phyloP scores from a whole-genome alignment of 78 protist species.

The Pelomyxa schiedti region DNA sequence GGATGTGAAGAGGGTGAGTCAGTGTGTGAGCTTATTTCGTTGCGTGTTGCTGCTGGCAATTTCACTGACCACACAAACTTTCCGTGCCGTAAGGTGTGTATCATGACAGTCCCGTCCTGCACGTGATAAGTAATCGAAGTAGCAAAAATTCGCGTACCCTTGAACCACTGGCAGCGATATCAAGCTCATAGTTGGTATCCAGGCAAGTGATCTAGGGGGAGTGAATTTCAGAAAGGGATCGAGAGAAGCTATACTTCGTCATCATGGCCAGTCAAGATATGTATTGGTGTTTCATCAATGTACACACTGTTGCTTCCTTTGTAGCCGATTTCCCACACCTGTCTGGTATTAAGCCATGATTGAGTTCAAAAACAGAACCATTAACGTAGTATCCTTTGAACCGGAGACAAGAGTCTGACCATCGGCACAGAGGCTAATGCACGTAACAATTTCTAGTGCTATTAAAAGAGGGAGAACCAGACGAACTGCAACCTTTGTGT shows the following conservation, averaged over 20 bases:
- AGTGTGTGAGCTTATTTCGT: too few relatives aligned
- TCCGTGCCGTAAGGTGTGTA: constrained; percentile 29
- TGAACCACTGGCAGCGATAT: constrained; percentile 63
- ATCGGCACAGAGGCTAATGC: too few relatives aligned
- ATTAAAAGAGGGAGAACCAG: too few relatives aligned
- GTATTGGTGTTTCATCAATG: not conserved
- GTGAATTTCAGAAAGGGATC: too few relatives aligned
- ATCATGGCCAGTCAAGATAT: constrained; percentile 63
- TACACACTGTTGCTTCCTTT: too few relatives aligned
- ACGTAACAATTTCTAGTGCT: too few relatives aligned
- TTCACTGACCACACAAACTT: constrained; percentile 15
- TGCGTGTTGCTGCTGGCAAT: constrained; percentile 23
- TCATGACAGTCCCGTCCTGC: constrained; percentile 20
- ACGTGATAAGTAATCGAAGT: too few relatives aligned
- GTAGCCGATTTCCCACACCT: too few relatives aligned
- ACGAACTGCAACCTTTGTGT: too few relatives aligned
- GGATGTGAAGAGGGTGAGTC: too few relatives aligned
- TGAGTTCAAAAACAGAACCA: constrained; percentile 58
- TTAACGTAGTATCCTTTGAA: constrained; percentile 64
- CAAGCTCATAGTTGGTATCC: constrained; percentile 53
- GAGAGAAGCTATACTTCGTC: too few relatives aligned
- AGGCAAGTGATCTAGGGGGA: constrained; percentile 60
- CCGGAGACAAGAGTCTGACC: constrained; percentile 81
- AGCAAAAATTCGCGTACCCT: too few relatives aligned
- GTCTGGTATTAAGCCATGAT: not conserved